These are phyloP conservation scores for Brassica cretica DNA, from an alignment of 345 rosid genomes.

Conservation along the genomic window DNA sequence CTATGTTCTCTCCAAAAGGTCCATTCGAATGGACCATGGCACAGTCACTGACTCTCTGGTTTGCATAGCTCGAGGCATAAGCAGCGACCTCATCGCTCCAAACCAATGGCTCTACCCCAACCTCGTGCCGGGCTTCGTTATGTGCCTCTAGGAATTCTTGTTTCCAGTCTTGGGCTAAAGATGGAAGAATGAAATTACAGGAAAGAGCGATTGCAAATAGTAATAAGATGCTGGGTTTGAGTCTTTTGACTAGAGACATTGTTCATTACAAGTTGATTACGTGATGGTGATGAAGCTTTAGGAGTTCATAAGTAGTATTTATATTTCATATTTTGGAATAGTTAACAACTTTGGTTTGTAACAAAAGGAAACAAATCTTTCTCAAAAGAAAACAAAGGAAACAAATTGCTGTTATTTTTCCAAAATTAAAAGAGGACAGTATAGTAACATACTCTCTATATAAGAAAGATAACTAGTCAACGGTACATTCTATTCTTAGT, in stretches of 20 bases:
- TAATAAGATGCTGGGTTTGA: conserved; percentile 7
- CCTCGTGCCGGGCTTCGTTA: conserved; percentile 21
- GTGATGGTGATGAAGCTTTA: background rate
- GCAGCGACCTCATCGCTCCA: conserved; percentile 50
- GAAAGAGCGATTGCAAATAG: conserved; percentile 15
- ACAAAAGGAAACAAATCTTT: conserved; percentile 1
- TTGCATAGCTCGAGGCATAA: conserved; percentile 43
- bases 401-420: background rate
- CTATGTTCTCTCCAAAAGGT: conserved; percentile 47
- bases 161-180: conserved; percentile 12
- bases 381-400: background rate
- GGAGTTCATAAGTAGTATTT: conserved; percentile 3
- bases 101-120: conserved; percentile 35
- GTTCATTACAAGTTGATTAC: background rate
- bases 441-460: background rate
- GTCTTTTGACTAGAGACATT: conserved; percentile 27
- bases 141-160: conserved; percentile 24
- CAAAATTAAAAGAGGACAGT: background rate
- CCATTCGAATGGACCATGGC: conserved; percentile 42
- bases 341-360: background rate
- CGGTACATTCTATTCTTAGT: background rate
- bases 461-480: conserved; percentile 12
- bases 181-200: conserved; percentile 9
- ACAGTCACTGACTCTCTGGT: conserved; percentile 36
- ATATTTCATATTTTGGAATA: conserved; percentile 4